Percentiles rank a stretch among this genome's conserved stretches.
phyloP scores from a whole-genome alignment of 306 rosid genomes.

The Oxytropis ochrocephala region DNA sequence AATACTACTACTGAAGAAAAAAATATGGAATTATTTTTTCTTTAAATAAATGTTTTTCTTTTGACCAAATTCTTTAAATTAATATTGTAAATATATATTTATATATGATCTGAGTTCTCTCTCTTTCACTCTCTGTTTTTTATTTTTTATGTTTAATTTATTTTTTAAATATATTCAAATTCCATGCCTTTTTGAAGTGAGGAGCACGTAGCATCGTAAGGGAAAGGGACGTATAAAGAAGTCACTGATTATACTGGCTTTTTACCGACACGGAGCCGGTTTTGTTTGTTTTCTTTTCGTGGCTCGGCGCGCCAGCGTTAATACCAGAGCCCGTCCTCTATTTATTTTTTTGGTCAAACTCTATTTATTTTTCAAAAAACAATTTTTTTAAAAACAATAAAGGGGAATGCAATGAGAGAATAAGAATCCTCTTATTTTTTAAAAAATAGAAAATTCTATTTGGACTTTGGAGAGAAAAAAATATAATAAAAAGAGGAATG shows the following conservation, averaged over 20 bases:
- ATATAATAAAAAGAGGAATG: too few relatives aligned
- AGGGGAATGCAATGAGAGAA: too few relatives aligned
- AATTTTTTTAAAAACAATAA: too few relatives aligned
- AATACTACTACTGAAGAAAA: neutral
- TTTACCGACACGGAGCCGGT: conserved; percentile 29
- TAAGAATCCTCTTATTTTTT: too few relatives aligned
- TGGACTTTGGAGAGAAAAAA: too few relatives aligned
- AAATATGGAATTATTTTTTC: neutral
- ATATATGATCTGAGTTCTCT: neutral
- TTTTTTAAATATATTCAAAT: neutral
- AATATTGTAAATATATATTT: too few relatives aligned
- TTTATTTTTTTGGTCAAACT: too few relatives aligned
- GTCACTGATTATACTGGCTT: conserved; percentile 32
- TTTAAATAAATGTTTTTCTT: too few relatives aligned
- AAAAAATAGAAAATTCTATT: too few relatives aligned
- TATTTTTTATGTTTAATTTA: neutral
- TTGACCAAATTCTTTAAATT: too few relatives aligned
- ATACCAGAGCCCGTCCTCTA: neutral
- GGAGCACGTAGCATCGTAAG: conserved; percentile 18
- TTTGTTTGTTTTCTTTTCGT: neutral
- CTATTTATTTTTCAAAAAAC: too few relatives aligned
- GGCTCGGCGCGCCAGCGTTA: conserved; percentile 7
- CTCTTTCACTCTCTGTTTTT: neutral
- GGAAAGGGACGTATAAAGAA: conserved; percentile 18
- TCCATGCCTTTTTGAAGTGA: neutral